A percentile compares a stretch with the other conserved stretches of the same genome.
These are phyloP conservation scores for Mycena vitilis DNA, from an alignment of 768 basidiomycete genomes.

Conservation along the genomic window DNA sequence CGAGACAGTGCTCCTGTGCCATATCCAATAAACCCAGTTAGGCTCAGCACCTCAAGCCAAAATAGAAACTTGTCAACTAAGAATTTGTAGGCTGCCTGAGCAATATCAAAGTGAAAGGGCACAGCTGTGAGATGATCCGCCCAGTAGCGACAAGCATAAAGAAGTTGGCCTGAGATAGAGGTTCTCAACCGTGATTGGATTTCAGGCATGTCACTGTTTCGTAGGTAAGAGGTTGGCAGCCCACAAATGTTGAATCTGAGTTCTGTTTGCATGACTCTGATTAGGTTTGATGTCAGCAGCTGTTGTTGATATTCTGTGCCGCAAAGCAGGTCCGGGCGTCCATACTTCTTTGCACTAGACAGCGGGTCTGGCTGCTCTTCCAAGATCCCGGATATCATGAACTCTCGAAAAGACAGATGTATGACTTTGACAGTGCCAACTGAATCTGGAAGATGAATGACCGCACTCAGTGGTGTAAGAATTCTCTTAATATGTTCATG, in stretches of 20 bases:
- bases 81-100: not conserved
- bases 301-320: not conserved
- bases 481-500: not conserved
- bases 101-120: not conserved
- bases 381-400: not conserved
- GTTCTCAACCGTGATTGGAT: not conserved
- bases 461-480: conserved; percentile 14
- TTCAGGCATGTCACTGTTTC: not conserved
- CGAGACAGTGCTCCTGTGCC: not conserved
- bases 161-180: conserved; percentile 1
- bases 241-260: conserved; percentile 8
- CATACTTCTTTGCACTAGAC: no score
- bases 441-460: not conserved
- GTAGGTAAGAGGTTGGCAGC: conserved; percentile 3
- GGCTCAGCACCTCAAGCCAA: conserved; percentile 22
- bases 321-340: not conserved
- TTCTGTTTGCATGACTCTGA: not conserved
- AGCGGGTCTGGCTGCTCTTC: not conserved
- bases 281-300: not conserved
- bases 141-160: conserved; percentile 10
- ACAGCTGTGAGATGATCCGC: not conserved
- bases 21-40: not conserved
- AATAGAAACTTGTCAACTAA: not conserved
- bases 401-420: conserved; percentile 21
- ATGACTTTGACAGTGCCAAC: not conserved